Conservation (phyloP, 2,329 filamentous ascomycete genomes). For the Pseudogymnoascus sp. region DNA sequence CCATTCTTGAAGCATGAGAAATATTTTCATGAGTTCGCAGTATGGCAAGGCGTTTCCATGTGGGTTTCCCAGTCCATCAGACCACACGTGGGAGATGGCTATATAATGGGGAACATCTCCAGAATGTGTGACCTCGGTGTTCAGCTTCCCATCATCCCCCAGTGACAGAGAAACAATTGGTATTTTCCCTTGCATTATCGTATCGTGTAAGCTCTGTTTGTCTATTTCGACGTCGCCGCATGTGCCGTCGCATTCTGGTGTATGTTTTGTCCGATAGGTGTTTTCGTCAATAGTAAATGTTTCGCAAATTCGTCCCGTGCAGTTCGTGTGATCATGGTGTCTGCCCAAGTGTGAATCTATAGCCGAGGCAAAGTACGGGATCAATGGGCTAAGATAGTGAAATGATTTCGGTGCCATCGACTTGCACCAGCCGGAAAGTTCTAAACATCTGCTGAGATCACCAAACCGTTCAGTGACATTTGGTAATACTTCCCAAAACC, state of each 20-base stretch:
- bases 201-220: not conserved
- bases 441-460: not conserved
- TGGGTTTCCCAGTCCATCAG: slow-evolving; percentile 16
- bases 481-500: not conserved
- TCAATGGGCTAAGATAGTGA: not conserved
- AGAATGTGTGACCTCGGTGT: not conserved
- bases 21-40: slow-evolving; percentile 12
- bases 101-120: slow-evolving; percentile 10
- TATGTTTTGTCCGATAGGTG: slow-evolving; percentile 1
- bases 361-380: not conserved
- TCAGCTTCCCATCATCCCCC: not conserved
- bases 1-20: slow-evolving; percentile 4
- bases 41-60: slow-evolving; percentile 11
- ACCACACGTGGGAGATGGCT: slow-evolving; percentile 19
- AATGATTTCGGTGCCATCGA: not conserved
- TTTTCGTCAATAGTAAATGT: not conserved
- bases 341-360: not conserved
- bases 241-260: not conserved
- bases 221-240: slow-evolving; percentile 1
- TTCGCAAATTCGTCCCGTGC: not conserved
- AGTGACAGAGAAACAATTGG: not conserved
- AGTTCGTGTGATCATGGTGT: not conserved
- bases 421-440: not conserved
- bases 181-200: slow-evolving; percentile 4
- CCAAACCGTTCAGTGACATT: not conserved